Evolutionary conservation across 176 grass and related monocot genomes (phyloP), one percentile per base, ranked within the genome.

Genomic region (Oryza meyeriana): DNA sequence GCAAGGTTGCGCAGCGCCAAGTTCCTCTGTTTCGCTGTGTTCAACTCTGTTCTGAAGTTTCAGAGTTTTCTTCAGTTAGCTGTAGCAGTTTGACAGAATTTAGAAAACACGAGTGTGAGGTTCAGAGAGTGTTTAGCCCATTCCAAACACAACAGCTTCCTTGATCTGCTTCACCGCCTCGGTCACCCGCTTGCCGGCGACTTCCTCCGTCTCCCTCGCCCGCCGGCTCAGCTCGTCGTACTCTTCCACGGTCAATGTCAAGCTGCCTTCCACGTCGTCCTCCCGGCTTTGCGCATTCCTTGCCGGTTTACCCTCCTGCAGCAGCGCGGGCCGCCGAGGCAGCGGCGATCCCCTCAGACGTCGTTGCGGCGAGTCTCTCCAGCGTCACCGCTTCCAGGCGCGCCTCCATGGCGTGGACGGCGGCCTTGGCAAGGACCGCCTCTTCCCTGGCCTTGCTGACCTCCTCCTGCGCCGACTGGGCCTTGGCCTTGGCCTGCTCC

Each of bases 191-290:
- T 71, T 82, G 16, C 83, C 86, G 1, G 69, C 87, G 9, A 42
- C 32, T 68, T 91, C 92, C 83, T 98, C 95, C 1, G 41, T 87
- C 31, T 93, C 90, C 20, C 66, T 32, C 12, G 90, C 88, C 61
- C 81, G 22, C 77, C 87, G 85, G 79, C 95, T 91, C 69, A 97
- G 57, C 26, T 83, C 83, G 1, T 78, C 78, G 86, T 92, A 97
- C 72, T 91, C 92, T n/a, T 87, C 90, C 13, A 62, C 11, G 16
- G 66, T 26, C 40, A 98, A 20, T 0, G 81, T 87, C 47, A 98
- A 76, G 25, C 40, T 40, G 5, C 20, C 69, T 40, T 80, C 72
- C 8, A 12, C 22, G 55, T n/a, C n/a, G n/a, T 12, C 85, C 33
- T 79, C 41, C 41, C 8, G 45, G 12, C 20, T 31, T 10, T 44